Percentiles rank a stretch among this genome's conserved stretches.
Conservation (phyloP, 352 stramenopile species). For the Pythium folliculosum region DNA sequence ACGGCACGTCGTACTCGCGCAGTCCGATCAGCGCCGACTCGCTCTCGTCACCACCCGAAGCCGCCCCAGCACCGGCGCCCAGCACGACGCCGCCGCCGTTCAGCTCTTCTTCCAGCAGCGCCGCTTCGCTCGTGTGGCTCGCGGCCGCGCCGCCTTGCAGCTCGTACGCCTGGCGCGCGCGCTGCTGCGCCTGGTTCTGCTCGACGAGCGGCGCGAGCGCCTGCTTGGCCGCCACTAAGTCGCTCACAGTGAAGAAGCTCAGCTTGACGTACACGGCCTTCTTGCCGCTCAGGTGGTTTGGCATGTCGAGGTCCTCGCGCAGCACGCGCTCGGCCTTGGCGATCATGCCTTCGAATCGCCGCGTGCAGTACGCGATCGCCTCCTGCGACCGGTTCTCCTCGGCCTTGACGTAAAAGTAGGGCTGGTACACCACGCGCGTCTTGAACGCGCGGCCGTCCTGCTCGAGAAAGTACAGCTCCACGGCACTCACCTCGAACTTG, state of each 20-base stretch:
- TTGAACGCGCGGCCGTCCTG: slow-evolving; percentile 96
- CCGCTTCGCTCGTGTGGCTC: slow-evolving; percentile 21
- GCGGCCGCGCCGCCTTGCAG: slow-evolving; percentile 39
- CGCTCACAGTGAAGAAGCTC: slow-evolving; percentile 82
- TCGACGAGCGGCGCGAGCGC: slow-evolving; percentile 59
- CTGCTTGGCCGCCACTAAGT: slow-evolving; percentile 72
- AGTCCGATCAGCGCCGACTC: slow-evolving; percentile 89
- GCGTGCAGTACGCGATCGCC: slow-evolving; percentile 78
- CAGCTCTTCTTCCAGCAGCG: slow-evolving; percentile 30
- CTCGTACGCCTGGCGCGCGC: slow-evolving; percentile 69
- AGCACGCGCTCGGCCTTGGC: slow-evolving; percentile 72
- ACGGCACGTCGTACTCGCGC: slow-evolving; percentile 98
- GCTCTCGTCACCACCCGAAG: slow-evolving; percentile 48
- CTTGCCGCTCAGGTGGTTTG: slow-evolving; percentile 88
- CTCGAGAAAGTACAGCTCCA: slow-evolving; percentile 96
- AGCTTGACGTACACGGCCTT: slow-evolving; percentile 90
- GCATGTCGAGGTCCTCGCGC: slow-evolving; percentile 91
- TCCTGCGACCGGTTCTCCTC: slow-evolving; percentile 64
- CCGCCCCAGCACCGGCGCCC: background rate
- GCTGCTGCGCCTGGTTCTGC: slow-evolving; percentile 64
- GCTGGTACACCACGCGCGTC: slow-evolving; percentile 93
- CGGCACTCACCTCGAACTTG: slow-evolving; percentile 83
- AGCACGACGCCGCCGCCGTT: slow-evolving; percentile 44
- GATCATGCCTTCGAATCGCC: slow-evolving; percentile 88
- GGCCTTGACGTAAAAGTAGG: slow-evolving; percentile 96